Evolutionary conservation across 2,329 filamentous ascomycete species (phyloP), one percentile per base, ranked within the genome.

Genomic region (Aspergillus quadricinctus): DNA sequence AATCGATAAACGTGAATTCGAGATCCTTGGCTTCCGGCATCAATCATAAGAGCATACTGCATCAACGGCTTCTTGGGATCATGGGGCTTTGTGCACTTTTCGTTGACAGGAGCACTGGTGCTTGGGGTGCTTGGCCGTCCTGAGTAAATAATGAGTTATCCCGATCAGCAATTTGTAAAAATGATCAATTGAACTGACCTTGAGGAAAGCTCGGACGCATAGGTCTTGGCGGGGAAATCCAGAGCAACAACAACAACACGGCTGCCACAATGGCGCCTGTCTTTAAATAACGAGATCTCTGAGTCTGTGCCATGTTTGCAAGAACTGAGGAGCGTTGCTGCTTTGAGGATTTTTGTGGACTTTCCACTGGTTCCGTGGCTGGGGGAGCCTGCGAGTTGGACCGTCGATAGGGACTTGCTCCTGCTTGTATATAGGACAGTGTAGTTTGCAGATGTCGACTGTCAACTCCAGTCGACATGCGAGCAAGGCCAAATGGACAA

Each of bases 1-100:
- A 97, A 99, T 72, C 92, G 90, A 82, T 97, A 99, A 57, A 97
- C 92, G 79, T 99, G 95, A 72, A 99, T 97, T 66, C 94, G 89
- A 58, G 94, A 97, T 59, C 94, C 94, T 54, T 94, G 97, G 80
- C 92, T 97, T 66, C 94, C 94, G 49, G 94, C 94, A 76, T 99
- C 94, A 69, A 99, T 90, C 94, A 99, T 99, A 69, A 97, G 84
- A 59, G 94, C 95, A 78, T 97, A 99, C 73, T 99, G 94, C 60
- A 97, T 88, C 64, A 99, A 85, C 50, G 94, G 93, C 79, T 97
- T 97, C 63, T 91, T 88, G 69, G 89, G 86, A 66, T 91, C 90
- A 77, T 83, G 87, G 45, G 94, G 91, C 71, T 87, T 90, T 57
- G 86, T 86, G 82, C 94, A 99, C 77, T 85, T 88, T 46, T 83